phyloP scores from a whole-genome alignment of 495 filamentous ascomycete genomes.

The Pseudomonodictys pantanalensis region DNA sequence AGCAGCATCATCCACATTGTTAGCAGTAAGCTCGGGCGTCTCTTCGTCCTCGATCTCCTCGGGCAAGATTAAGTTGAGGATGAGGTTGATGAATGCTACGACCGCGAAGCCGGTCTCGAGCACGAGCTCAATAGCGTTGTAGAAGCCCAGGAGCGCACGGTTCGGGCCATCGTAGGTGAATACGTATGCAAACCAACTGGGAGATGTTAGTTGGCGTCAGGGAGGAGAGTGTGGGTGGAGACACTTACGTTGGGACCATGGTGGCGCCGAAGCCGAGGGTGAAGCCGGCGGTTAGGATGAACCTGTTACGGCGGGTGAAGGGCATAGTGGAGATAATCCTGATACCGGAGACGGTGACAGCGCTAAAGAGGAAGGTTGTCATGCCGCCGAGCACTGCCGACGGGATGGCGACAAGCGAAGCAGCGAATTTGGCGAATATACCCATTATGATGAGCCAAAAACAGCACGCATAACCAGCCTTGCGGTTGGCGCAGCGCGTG shows the following conservation, averaged over 20 bases:
- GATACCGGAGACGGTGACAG: slow-evolving; percentile 82
- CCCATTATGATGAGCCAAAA: slow-evolving; percentile 86
- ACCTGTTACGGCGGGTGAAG: slow-evolving; percentile 82
- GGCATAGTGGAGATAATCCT: slow-evolving; percentile 75
- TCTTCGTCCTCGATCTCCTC: slow-evolving; percentile 67
- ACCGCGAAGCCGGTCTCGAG: slow-evolving; percentile 79
- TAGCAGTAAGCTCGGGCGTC: slow-evolving; percentile 37
- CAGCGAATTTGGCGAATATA: slow-evolving; percentile 90
- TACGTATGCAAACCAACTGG: slow-evolving; percentile 52
- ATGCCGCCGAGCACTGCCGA: slow-evolving; percentile 80
- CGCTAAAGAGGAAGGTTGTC: slow-evolving; percentile 86
- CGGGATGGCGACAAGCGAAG: slow-evolving; percentile 79
- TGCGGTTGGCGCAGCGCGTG: slow-evolving; percentile 84
- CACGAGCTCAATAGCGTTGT: slow-evolving; percentile 77
- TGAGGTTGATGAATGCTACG: slow-evolving; percentile 65
- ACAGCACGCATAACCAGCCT: slow-evolving; percentile 73
- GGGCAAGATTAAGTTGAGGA: slow-evolving; percentile 70
- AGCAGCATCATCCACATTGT: slow-evolving; percentile 32
- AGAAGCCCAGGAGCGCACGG: slow-evolving; percentile 68
- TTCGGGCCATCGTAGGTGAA: slow-evolving; percentile 74
- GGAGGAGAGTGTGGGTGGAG: neutral
- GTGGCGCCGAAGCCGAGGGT: slow-evolving; percentile 78
- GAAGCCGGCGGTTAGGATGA: slow-evolving; percentile 78
- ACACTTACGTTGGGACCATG: slow-evolving; percentile 63
- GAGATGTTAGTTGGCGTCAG: slow-evolving; percentile 9